Evolutionary conservation across 164 flowering plant genomes (phyloP), one percentile per base, ranked within the genome.

Genomic region (Vitis cinerea): DNA sequence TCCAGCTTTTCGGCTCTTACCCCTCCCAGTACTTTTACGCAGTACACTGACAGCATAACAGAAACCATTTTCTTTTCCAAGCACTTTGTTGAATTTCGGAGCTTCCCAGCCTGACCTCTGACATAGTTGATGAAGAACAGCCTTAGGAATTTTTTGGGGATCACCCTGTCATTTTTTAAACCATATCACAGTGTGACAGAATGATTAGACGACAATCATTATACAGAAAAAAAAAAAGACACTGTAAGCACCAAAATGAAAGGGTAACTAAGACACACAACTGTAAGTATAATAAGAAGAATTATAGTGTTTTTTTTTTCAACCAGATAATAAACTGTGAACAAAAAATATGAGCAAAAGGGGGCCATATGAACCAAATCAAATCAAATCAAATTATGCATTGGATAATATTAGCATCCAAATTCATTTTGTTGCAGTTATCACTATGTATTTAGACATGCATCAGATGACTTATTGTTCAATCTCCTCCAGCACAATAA

Each of bases 41-140:
- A 94, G 56, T 51, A 94, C 75, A 70, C 91, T 92, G 59, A 90
- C 87, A 70, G 90, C 50, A 81, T 94, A 94, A 54, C 64, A 77
- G 64, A 80, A 82, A 58, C 68, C 50, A 56, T 74, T 72, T 54
- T 63, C 87, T 75, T 76, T 82, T 4, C 75, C 83, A 52, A 23
- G 74, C 23, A 87, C 61, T 81, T 85, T 94, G 66, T 79, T 82
- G 52, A 88, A 94, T 66, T 88, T 94, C 61, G 98, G 98, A 56
- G 98, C 92, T 50, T 89, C 95, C 98, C 98, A 94, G 19, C 91
- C 97, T 71, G 85, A 84, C 81, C 73, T 87, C 81, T 87, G 93
- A 77, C 97, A 92, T 67, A 90, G 75, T 72, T 94, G 97, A 50
- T 94, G 97, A 78, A 94, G 94, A 72, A 89, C 77, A 71, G 98